Conservation (phyloP, 352 stramenopile species). For the Phytopythium montanum region DNA sequence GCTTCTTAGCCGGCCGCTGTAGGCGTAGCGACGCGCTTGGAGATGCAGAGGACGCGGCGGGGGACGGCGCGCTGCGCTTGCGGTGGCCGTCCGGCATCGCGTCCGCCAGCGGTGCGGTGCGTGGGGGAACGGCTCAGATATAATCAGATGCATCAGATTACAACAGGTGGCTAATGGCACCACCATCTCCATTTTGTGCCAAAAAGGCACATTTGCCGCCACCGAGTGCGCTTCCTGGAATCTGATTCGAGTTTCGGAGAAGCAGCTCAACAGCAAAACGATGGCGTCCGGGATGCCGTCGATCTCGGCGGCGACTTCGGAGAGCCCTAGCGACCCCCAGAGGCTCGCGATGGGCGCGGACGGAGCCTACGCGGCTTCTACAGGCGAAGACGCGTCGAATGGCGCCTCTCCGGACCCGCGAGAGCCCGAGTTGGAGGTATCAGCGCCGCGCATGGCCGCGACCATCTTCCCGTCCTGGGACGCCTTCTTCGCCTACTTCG, state of each 20-base stretch:
- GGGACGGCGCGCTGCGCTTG: slow-evolving; percentile 8
- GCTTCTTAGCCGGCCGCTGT: not conserved
- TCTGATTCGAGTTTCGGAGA: not conserved
- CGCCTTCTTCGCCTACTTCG: slow-evolving; percentile 13
- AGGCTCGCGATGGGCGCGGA: not conserved
- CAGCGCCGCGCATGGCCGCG: slow-evolving; percentile 9
- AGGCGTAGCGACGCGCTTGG: not conserved
- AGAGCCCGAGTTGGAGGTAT: slow-evolving; percentile 1
- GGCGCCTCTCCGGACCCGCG: not conserved
- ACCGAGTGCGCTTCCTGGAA: not conserved
- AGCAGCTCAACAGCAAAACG: not conserved
- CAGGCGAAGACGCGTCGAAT: not conserved
- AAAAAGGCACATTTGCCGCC: not conserved
- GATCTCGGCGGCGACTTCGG: not conserved
- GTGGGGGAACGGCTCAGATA: not conserved
- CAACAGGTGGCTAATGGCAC: not conserved
- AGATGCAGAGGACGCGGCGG: not conserved
- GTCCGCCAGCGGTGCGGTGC: not conserved
- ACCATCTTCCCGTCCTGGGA: slow-evolving; percentile 14
- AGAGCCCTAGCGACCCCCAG: not conserved
- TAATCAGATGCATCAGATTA: not conserved
- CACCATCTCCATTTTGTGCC: not conserved
- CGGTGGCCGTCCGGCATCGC: not conserved
- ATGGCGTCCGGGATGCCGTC: not conserved
- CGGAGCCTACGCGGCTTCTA: not conserved